phyloP scores from a whole-genome alignment of 805 yeast species.

The Torulaspora microellipsoides region DNA sequence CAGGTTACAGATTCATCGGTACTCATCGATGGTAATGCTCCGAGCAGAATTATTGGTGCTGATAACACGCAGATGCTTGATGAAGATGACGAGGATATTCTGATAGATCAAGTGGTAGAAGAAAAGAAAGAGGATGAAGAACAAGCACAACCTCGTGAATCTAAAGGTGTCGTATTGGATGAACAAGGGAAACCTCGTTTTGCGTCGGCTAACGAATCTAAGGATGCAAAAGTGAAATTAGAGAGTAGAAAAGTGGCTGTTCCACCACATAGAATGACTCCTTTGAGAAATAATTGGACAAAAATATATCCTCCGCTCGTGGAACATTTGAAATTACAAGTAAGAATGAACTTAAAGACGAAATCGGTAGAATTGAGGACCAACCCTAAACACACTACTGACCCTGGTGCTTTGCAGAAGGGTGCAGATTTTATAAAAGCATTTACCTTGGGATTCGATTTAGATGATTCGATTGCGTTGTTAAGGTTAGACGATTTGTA shows the following conservation, averaged over 20 bases:
- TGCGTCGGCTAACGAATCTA: conserved; percentile 60
- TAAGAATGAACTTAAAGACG: conserved; percentile 88
- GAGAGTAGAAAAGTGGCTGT: conserved; percentile 88
- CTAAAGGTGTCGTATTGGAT: conserved; percentile 45
- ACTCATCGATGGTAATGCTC: neutral
- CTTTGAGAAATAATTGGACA: conserved; percentile 84
- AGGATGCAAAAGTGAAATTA: conserved; percentile 60
- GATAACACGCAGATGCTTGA: conserved; percentile 32
- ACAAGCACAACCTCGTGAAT: conserved; percentile 24
- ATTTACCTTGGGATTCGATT: conserved; percentile 91
- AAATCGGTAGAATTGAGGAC: conserved; percentile 86
- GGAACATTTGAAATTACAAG: conserved; percentile 90
- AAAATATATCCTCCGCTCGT: conserved; percentile 95
- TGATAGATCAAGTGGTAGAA: conserved; percentile 36
- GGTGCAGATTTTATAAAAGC: conserved; percentile 98
- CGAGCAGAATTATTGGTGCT: conserved; percentile 33
- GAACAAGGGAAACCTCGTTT: conserved; percentile 87
- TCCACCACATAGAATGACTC: conserved; percentile 97
- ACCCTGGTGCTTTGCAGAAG: conserved; percentile 91
- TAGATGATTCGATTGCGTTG: conserved; percentile 94
- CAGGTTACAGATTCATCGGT: neutral
- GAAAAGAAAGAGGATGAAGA: conserved; percentile 18
- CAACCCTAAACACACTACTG: conserved; percentile 70
- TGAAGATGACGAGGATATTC: conserved; percentile 38
- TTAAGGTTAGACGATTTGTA: conserved; percentile 92